phyloP scores from a whole-genome alignment of 345 rosid species.

The Physaria fendleri region DNA sequence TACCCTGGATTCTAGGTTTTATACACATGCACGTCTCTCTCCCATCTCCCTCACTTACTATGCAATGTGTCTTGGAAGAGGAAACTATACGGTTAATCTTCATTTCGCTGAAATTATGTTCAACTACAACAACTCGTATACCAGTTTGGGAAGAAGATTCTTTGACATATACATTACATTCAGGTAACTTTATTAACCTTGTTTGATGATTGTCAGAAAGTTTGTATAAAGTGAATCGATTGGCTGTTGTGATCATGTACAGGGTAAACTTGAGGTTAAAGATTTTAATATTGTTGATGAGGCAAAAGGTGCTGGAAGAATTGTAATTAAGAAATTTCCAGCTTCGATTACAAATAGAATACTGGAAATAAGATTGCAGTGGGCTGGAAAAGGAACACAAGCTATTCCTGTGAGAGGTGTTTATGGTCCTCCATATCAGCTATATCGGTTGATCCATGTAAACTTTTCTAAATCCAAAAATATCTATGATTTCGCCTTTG shows the following conservation, averaged over 20 bases:
- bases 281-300: constrained; percentile 51
- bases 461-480: constrained; percentile 4
- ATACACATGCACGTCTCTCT: constrained; percentile 39
- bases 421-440: constrained; percentile 65
- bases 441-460: constrained; percentile 39
- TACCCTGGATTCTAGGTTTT: too few relatives aligned
- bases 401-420: constrained; percentile 36
- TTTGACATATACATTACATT: constrained; percentile 62
- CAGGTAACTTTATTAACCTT: constrained; percentile 39
- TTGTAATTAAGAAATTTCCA: constrained; percentile 18
- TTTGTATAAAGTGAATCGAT: background rate
- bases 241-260: constrained; percentile 12
- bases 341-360: constrained; percentile 25
- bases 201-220: background rate
- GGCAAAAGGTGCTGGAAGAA: constrained; percentile 44
- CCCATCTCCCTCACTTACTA: constrained; percentile 61
- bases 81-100: constrained; percentile 56
- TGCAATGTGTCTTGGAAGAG: constrained; percentile 43
- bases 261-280: constrained; percentile 44
- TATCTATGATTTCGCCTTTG: background rate
- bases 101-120: constrained; percentile 74
- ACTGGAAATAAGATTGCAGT: constrained; percentile 48
- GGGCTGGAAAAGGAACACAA: constrained; percentile 66
- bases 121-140: constrained; percentile 27
- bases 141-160: constrained; percentile 49